Percentiles rank a stretch among this genome's conserved stretches.
These are phyloP conservation scores for Ophiosphaerella korrae DNA, from an alignment of 2,329 filamentous ascomycete genomes.

Conservation along the genomic window DNA sequence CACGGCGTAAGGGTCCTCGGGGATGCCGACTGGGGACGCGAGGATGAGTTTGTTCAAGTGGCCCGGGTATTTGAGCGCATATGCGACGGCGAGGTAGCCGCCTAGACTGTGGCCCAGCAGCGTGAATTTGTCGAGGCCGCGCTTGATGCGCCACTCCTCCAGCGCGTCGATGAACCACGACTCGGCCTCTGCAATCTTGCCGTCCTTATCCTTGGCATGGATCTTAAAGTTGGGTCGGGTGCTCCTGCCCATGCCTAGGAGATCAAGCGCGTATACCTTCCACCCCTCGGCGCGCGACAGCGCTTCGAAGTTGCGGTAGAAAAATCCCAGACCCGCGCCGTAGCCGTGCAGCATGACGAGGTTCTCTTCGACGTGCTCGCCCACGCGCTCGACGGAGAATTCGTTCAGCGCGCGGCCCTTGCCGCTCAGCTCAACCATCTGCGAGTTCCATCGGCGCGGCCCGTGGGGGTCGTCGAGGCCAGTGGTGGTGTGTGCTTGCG, in stretches of 20 bases:
- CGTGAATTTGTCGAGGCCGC: conserved; percentile 91
- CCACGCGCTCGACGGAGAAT: conserved; percentile 84
- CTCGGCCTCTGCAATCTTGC: conserved; percentile 86
- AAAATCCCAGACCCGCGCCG: conserved; percentile 93
- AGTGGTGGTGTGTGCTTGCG: conserved; percentile 54
- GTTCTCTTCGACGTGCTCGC: conserved; percentile 79
- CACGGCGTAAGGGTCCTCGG: conserved; percentile 90
- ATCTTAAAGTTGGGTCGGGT: conserved; percentile 83
- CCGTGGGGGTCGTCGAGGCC: conserved; percentile 75
- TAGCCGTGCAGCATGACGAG: conserved; percentile 97
- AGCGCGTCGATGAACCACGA: conserved; percentile 95
- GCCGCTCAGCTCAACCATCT: conserved; percentile 81
- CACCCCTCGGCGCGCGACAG: conserved; percentile 79
- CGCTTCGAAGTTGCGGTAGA: conserved; percentile 96
- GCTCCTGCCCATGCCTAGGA: conserved; percentile 93
- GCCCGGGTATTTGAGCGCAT: conserved; percentile 94
- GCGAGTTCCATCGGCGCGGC: conserved; percentile 81
- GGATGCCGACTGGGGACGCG: conserved; percentile 91
- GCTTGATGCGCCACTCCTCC: conserved; percentile 90
- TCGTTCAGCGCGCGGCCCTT: conserved; percentile 90
- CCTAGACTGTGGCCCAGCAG: conserved; percentile 91
- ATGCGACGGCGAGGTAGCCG: conserved; percentile 92
- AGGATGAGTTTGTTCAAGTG: conserved; percentile 94
- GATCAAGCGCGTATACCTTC: conserved; percentile 91
- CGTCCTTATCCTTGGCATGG: conserved; percentile 77